Evolutionary conservation across 202 grass and related monocot genomes (phyloP).

Genomic region (Dendrocalamus latiflorus): DNA sequence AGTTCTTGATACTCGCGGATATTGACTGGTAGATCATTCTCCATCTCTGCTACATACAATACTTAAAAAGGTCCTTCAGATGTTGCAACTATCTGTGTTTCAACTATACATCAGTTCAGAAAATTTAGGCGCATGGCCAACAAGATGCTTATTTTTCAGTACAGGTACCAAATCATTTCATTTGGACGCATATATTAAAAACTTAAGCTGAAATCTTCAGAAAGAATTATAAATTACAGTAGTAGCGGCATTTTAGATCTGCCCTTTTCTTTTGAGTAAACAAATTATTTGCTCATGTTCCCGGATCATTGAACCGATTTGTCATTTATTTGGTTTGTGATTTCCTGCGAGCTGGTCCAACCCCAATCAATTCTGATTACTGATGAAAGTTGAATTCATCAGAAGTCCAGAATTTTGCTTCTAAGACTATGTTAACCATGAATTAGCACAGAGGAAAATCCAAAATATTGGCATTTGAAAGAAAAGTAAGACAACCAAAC

Average conservation of each 20-base stretch:
- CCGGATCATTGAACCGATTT: background rate
- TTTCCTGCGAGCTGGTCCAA: background rate
- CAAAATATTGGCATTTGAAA: background rate
- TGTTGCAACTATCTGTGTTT: background rate
- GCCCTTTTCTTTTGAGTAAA: background rate
- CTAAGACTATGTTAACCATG: too few species aligned
- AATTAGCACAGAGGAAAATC: too few species aligned
- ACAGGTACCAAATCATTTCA: background rate
- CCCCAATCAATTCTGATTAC: background rate
- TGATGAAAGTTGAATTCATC: background rate
- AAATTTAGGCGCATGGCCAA: background rate
- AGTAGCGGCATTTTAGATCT: background rate
- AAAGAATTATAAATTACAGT: background rate
- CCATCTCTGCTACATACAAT: constrained; percentile 47
- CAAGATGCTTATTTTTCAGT: background rate
- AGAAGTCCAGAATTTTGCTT: background rate
- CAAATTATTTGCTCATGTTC: background rate
- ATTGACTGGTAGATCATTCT: constrained; percentile 60
- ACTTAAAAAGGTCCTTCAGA: constrained; percentile 5
- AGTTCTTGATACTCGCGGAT: constrained; percentile 59
- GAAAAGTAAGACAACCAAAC: constrained; percentile 3
- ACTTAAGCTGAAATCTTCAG: background rate
- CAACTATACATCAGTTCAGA: background rate
- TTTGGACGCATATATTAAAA: background rate
- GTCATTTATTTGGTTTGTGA: background rate